Conservation (phyloP, 2,329 filamentous ascomycete species). For the Diplodia mutila region DNA sequence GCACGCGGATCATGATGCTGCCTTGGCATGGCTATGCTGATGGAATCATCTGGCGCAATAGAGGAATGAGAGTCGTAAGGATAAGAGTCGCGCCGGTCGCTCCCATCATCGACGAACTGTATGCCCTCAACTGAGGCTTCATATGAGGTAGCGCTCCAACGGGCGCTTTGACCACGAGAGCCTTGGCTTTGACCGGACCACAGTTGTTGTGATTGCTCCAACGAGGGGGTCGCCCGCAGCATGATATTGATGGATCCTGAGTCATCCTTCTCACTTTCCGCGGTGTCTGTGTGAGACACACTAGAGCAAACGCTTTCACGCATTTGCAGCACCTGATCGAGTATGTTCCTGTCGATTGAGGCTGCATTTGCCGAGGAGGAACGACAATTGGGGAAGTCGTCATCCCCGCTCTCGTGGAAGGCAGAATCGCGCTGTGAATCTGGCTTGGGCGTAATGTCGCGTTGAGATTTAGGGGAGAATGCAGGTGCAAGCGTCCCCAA, state of each 20-base stretch:
- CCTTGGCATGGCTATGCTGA: conserved; percentile 39
- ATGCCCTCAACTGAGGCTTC: conserved; percentile 18
- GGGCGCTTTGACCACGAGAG: conserved; percentile 3
- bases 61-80: conserved; percentile 40
- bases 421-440: conserved; percentile 10
- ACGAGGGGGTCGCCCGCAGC: conserved; percentile 50
- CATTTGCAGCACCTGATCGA: conserved; percentile 55
- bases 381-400: background rate
- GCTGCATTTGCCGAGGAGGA: no score
- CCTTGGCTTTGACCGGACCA: conserved; percentile 18
- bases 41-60: conserved; percentile 43
- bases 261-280: conserved; percentile 50
- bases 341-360: conserved; percentile 31
- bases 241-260: conserved; percentile 61
- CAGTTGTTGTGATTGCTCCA: conserved; percentile 25
- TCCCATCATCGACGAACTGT: conserved; percentile 23
- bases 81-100: conserved; percentile 27
- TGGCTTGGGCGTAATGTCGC: background rate
- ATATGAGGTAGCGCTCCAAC: conserved; percentile 16
- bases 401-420: background rate
- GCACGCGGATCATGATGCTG: conserved; percentile 28
- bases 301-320: conserved; percentile 49
- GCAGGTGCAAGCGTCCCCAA: conserved; percentile 52
- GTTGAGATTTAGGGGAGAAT: background rate
- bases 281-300: conserved; percentile 34